phyloP scores from a whole-genome alignment of 208 protist species.

The Angomonas ambiguus region DNA sequence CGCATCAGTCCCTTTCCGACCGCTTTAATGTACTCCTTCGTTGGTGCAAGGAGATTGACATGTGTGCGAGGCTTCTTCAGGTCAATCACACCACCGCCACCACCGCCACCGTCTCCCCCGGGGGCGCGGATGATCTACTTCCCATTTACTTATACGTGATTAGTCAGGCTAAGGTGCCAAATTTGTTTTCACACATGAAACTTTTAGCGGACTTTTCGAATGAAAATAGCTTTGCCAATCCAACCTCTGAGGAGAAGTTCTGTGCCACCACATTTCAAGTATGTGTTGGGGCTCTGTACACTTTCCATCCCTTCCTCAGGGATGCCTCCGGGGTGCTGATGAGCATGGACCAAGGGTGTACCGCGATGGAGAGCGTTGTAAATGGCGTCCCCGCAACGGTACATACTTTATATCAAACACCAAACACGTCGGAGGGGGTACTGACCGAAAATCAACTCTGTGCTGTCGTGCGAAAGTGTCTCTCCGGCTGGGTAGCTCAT shows the following conservation, averaged over 20 bases:
- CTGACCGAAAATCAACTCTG: conserved; percentile 1
- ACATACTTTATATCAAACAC: background rate
- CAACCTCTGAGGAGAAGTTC: conserved; percentile 72
- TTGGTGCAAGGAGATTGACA: conserved; percentile 81
- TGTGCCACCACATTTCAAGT: conserved; percentile 76
- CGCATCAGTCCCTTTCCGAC: conserved; percentile 40
- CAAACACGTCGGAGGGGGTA: background rate
- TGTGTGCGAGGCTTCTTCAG: conserved; percentile 58
- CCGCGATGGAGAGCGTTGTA: conserved; percentile 12
- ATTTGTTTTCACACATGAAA: conserved; percentile 57
- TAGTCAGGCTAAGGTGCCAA: conserved; percentile 35
- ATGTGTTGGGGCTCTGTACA: conserved; percentile 49
- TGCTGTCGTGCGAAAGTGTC: conserved; percentile 17
- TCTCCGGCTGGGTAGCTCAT: conserved; percentile 21
- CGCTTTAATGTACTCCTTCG: conserved; percentile 63
- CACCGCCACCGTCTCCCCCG: background rate
- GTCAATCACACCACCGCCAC: conserved; percentile 20
- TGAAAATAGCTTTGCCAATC: conserved; percentile 62
- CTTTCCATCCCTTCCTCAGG: conserved; percentile 53
- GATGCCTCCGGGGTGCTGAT: conserved; percentile 46
- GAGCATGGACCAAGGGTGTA: conserved; percentile 18
- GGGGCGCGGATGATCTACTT: conserved; percentile 68
- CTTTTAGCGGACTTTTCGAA: conserved; percentile 65
- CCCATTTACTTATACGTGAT: conserved; percentile 87
- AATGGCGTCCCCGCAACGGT: background rate